These are phyloP conservation scores for Sclerotinia glacialis DNA, from an alignment of 2,329 filamentous ascomycete genomes.

Conservation along the genomic window DNA sequence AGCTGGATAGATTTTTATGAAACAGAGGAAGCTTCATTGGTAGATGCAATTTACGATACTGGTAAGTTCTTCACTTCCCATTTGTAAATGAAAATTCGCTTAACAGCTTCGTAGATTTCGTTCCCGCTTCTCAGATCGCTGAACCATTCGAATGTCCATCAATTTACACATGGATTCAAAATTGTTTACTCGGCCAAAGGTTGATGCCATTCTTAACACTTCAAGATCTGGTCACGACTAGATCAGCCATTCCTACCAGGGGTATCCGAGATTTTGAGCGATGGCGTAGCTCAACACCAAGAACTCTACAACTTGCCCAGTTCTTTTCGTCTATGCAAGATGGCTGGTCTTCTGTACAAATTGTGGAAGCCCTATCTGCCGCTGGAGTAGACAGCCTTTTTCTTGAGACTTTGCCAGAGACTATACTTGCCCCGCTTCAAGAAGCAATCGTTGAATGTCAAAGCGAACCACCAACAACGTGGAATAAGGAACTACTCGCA, in stretches of 20 bases:
- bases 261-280: slow-evolving; percentile 28
- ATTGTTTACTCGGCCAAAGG: slow-evolving; percentile 38
- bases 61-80: slow-evolving; percentile 37
- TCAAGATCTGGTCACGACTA: slow-evolving; percentile 46
- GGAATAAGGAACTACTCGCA: slow-evolving; percentile 68
- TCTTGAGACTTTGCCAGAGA: slow-evolving; percentile 81
- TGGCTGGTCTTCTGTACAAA: slow-evolving; percentile 54
- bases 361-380: slow-evolving; percentile 71
- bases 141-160: slow-evolving; percentile 57
- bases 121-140: slow-evolving; percentile 37
- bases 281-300: slow-evolving; percentile 49
- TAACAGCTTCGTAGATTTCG: slow-evolving; percentile 22
- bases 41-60: slow-evolving; percentile 56
- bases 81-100: not conserved
- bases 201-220: slow-evolving; percentile 49
- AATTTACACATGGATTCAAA: slow-evolving; percentile 55
- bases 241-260: slow-evolving; percentile 28
- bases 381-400: slow-evolving; percentile 65
- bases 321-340: slow-evolving; percentile 60
- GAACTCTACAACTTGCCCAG: slow-evolving; percentile 66
- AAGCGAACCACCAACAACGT: slow-evolving; percentile 72
- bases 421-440: slow-evolving; percentile 74
- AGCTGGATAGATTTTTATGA: slow-evolving; percentile 62
- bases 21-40: slow-evolving; percentile 54
- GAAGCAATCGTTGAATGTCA: slow-evolving; percentile 86